Conservation (phyloP, 2,329 filamentous ascomycete species). For the Paraphoma sp. region DNA sequence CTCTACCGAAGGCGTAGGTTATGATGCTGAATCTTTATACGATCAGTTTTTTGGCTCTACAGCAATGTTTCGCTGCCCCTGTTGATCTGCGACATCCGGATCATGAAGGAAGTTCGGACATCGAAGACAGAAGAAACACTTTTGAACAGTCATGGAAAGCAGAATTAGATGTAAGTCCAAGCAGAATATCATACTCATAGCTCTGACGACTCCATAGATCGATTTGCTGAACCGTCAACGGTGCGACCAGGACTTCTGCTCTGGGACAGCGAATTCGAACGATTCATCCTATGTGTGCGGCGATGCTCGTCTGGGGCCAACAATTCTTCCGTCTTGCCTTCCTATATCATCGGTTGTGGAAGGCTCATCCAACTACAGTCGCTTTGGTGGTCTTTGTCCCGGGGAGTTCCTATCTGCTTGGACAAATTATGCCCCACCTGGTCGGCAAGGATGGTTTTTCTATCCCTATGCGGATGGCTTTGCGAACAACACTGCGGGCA, state of each 20-base stretch:
- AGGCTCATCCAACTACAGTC: slow-evolving; percentile 42
- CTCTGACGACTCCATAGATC: background rate
- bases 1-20: too few relatives aligned
- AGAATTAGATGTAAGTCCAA: background rate
- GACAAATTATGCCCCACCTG: slow-evolving; percentile 6
- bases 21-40: background rate
- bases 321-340: slow-evolving; percentile 40
- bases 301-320: slow-evolving; percentile 44
- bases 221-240: background rate
- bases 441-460: slow-evolving; percentile 24
- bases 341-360: slow-evolving; percentile 41
- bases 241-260: slow-evolving; percentile 10
- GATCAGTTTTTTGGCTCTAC: background rate
- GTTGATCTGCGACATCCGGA: background rate
- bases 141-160: background rate
- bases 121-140: background rate
- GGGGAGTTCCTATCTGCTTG: slow-evolving; percentile 50
- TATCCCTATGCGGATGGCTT: slow-evolving; percentile 57
- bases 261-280: slow-evolving; percentile 8
- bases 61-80: background rate
- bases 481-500: slow-evolving; percentile 40
- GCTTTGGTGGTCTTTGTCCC: slow-evolving; percentile 51
- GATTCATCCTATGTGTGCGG: slow-evolving; percentile 14
- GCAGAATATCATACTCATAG: background rate
- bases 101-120: background rate